Percentiles rank a stretch among this genome's conserved stretches.
These are phyloP conservation scores for Strobilomyces dryophilus DNA, from an alignment of 768 basidiomycete genomes.

Conservation along the genomic window DNA sequence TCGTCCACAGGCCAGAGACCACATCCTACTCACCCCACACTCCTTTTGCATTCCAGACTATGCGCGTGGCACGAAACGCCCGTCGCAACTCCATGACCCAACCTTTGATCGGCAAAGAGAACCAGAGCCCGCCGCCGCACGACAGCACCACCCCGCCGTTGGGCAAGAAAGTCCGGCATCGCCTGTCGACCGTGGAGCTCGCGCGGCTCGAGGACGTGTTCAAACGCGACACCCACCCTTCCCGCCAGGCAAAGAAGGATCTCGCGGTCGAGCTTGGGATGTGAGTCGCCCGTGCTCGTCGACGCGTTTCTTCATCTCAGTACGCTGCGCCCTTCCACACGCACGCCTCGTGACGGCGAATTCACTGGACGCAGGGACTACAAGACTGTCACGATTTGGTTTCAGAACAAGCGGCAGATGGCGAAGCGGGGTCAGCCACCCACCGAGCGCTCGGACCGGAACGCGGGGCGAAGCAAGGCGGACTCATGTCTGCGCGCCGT, in stretches of 20 bases:
- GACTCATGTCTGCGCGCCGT: slow-evolving; percentile 26
- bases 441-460: background rate
- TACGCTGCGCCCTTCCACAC: background rate
- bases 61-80: slow-evolving; percentile 27
- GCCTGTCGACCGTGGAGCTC: slow-evolving; percentile 32
- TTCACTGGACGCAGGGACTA: slow-evolving; percentile 30
- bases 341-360: no score
- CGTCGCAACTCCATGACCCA: slow-evolving; percentile 19
- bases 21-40: slow-evolving; percentile 26
- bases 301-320: background rate
- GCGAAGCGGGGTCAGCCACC: slow-evolving; percentile 27
- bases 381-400: slow-evolving; percentile 66
- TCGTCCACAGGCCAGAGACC: background rate
- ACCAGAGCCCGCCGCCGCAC: background rate
- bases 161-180: slow-evolving; percentile 33
- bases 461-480: background rate
- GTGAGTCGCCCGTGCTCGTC: slow-evolving; percentile 14
- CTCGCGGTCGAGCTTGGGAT: slow-evolving; percentile 26
- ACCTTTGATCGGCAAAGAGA: slow-evolving; percentile 15
- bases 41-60: slow-evolving; percentile 17
- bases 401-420: slow-evolving; percentile 75
- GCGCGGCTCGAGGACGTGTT: slow-evolving; percentile 27
- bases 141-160: background rate
- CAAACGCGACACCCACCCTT: slow-evolving; percentile 27
- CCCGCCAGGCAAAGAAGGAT: slow-evolving; percentile 27